Base-by-base conservation (phyloP, 352 stramenopile genomes). In the Hyaloperonospora arabidopsidis region DNA sequence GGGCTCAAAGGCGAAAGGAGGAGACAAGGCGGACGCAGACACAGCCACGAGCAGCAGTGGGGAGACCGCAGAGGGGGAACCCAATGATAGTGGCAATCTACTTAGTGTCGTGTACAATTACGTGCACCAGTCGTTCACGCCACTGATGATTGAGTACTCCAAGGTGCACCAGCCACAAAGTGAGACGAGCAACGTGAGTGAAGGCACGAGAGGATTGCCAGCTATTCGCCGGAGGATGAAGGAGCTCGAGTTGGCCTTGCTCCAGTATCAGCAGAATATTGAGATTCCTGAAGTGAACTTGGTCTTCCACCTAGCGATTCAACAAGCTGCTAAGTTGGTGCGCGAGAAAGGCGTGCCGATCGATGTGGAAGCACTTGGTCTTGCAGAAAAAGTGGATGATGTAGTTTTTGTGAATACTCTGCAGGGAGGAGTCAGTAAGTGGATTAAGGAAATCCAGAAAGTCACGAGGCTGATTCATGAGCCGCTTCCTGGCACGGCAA, bases 371-470 rank as follows among this genome's bases (percentile, higher is more conserved):
- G 74, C 77, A 10, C 66, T 95, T 1, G 84, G 80, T 0, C 52
- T 95, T 5, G 78, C 91, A 56, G 81, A 93, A 5, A 88, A 89
- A 39, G 70, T 95, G 38, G 75, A 87, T 45, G 85, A 95, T 57
- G 68, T 85, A n/a, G 63, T 69, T 0, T 95, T 93, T 54, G 57
- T 95, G 3, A 95, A 95, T 57, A 80, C 86, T 11, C 91, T 95
- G 18, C 85, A 95, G 56, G 81, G 72, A 34, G 80, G 84, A 28
- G 87, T 97, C n/a, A 95, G 93, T 68, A 89, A 91, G 48, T 97
- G 92, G 92, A 95, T 97, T 57, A 96, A 95, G 61, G 92, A 97
- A 61, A 97, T 97, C 41, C 90, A 97, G 59, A 96, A 96, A 70
- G 87, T 97, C 38, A 97, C 88, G 12, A 72, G 79, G 10, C 71